phyloP scores from a whole-genome alignment of 257 asterid genomes.

The Solanum verrucosum region DNA sequence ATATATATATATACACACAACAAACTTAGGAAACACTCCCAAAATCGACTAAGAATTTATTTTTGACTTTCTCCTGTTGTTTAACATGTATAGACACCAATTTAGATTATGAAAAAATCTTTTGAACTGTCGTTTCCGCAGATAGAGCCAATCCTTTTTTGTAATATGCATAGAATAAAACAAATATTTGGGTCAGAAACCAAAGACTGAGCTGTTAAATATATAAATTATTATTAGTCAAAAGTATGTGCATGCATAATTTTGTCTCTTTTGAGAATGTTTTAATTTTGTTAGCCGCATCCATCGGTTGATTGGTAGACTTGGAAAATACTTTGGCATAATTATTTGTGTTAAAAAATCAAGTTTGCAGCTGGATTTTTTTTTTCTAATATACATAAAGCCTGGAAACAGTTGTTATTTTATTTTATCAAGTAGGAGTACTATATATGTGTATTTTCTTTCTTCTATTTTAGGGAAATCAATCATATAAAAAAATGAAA shows the following conservation, averaged over 20 bases:
- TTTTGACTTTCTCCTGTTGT: slow-evolving; percentile 2
- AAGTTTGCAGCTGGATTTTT: background rate
- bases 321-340: background rate
- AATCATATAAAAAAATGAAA: background rate
- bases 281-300: background rate
- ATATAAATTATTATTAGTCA: background rate
- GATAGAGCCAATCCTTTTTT: background rate
- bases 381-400: background rate
- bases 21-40: background rate
- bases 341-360: background rate
- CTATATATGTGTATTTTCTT: background rate
- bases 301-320: background rate
- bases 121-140: background rate
- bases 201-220: background rate
- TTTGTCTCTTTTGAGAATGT: background rate
- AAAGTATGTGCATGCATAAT: background rate
- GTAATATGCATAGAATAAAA: background rate
- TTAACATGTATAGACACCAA: background rate
- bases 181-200: background rate
- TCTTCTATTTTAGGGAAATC: background rate
- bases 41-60: background rate
- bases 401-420: background rate
- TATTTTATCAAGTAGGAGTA: background rate
- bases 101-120: background rate
- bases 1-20: background rate